Evolutionary conservation across 345 rosid genomes (phyloP).

Genomic region (Acer negundo): DNA sequence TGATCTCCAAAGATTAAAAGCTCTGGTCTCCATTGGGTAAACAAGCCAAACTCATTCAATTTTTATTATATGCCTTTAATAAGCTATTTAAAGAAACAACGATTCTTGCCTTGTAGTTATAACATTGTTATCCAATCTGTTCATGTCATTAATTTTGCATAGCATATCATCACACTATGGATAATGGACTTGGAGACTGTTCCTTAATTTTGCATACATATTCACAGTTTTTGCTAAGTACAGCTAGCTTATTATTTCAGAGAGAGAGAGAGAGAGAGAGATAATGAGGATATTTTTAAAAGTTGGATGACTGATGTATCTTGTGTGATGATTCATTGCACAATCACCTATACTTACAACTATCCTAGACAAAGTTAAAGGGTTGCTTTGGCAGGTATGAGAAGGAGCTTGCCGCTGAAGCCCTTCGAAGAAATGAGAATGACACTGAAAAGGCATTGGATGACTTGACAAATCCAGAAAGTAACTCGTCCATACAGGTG

Average conservation of each 20-base stretch:
- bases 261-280: background rate
- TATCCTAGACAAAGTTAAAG: background rate
- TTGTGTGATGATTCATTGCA: background rate
- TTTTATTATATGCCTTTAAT: background rate
- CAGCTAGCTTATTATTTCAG: background rate
- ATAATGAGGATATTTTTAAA: background rate
- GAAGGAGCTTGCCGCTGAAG: slow-evolving; percentile 84
- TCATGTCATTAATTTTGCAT: background rate
- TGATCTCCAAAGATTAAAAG: slow-evolving; percentile 63
- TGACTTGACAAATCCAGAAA: slow-evolving; percentile 76
- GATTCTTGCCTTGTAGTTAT: background rate
- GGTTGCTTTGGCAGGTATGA: slow-evolving; percentile 61
- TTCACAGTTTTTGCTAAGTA: background rate
- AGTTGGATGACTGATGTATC: background rate
- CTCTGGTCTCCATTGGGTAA: slow-evolving; percentile 76
- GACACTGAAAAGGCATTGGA: slow-evolving; percentile 80
- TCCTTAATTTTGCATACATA: background rate
- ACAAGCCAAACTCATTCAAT: slow-evolving; percentile 17
- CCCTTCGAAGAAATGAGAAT: slow-evolving; percentile 88
- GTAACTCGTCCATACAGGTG: slow-evolving; percentile 71
- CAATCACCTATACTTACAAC: background rate
- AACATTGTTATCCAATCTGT: too few species aligned
- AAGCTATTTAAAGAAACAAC: background rate
- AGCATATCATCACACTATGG: background rate
- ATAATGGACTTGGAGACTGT: background rate